phyloP scores from a whole-genome alignment of 768 basidiomycete species.

The Termitomyces sp. region DNA sequence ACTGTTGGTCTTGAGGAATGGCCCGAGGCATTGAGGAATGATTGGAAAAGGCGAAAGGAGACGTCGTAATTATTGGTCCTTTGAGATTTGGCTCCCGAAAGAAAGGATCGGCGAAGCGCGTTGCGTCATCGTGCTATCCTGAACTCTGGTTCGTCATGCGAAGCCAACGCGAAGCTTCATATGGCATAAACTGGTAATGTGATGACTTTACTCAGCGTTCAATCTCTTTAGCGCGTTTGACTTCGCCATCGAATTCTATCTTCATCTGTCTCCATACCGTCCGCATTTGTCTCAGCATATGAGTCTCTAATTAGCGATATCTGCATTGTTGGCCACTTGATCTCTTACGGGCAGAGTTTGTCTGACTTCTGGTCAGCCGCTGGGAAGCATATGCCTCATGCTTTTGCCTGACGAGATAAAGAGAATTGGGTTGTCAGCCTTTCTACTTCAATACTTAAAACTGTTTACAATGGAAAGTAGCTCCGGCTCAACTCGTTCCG shows the following conservation, averaged over 20 bases:
- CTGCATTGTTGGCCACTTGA: neutral
- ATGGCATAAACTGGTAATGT: neutral
- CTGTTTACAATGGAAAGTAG: neutral
- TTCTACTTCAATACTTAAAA: slow-evolving; percentile 1
- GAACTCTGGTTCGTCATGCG: neutral
- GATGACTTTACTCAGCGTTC: neutral
- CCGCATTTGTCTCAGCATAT: neutral
- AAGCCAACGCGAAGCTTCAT: neutral
- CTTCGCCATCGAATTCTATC: neutral
- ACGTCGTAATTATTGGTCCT: neutral
- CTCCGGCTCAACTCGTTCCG: neutral
- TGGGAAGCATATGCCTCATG: neutral
- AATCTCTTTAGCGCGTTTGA: neutral
- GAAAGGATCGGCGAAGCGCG: slow-evolving; percentile 5
- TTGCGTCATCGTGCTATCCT: slow-evolving; percentile 2
- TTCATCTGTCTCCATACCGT: neutral
- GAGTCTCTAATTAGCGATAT: neutral
- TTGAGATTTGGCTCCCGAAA: neutral
- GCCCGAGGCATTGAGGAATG: neutral
- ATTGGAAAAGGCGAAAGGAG: neutral
- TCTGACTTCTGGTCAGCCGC: neutral
- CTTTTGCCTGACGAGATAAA: neutral
- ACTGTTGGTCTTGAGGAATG: slow-evolving; percentile 5
- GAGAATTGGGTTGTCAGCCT: neutral
- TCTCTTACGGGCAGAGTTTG: neutral